phyloP scores from a whole-genome alignment of 345 rosid genomes.

The Eucalyptus shirleyi region DNA sequence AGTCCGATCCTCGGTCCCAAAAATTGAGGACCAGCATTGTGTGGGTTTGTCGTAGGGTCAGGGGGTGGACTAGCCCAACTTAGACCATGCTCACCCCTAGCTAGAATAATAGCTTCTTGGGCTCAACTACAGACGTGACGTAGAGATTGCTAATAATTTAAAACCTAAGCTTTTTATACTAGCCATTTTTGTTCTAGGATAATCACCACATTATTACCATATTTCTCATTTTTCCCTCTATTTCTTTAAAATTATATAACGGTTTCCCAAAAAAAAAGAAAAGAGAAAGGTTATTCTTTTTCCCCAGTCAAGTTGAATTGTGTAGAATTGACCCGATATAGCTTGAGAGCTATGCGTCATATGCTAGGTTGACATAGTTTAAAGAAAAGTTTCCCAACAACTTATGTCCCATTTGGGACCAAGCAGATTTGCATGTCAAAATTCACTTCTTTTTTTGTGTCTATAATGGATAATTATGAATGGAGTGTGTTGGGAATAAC shows the following conservation, averaged over 20 bases:
- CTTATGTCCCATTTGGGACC: neutral
- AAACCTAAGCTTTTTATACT: neutral
- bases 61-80: too few relatives aligned
- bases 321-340: neutral
- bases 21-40: too few relatives aligned
- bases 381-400: neutral
- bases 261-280: neutral
- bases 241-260: neutral
- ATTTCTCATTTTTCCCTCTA: neutral
- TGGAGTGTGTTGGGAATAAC: neutral
- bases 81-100: too few relatives aligned
- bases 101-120: neutral
- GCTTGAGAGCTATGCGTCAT: neutral
- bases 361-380: neutral
- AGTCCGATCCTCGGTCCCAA: too few relatives aligned
- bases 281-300: neutral
- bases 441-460: neutral
- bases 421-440: neutral
- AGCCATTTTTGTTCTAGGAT: neutral
- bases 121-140: neutral
- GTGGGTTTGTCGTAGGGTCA: too few relatives aligned
- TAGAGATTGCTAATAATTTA: neutral
- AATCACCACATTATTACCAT: neutral
- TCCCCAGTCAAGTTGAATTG: fast-evolving
- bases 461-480: neutral